phyloP scores from a whole-genome alignment of 768 basidiomycete genomes.

The Phanerochaete carnosa region DNA sequence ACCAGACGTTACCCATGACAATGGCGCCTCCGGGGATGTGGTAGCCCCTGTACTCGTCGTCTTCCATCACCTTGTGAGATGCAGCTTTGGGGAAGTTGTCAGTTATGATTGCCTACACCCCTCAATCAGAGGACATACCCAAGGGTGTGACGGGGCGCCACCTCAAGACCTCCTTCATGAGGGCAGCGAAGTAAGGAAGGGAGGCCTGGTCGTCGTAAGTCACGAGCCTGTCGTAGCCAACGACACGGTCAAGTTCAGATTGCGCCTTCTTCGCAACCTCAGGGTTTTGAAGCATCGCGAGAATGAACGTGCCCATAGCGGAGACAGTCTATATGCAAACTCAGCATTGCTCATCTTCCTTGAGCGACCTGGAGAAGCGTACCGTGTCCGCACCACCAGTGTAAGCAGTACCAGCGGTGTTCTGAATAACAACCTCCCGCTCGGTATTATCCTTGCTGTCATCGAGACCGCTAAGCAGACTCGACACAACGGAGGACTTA shows the following conservation, averaged over 20 bases:
- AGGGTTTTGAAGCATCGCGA: conserved; percentile 63
- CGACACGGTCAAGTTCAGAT: conserved; percentile 56
- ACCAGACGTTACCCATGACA: conserved; percentile 12
- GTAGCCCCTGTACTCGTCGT: conserved; percentile 21
- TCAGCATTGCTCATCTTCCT: background rate
- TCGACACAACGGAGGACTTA: background rate
- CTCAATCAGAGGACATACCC: conserved; percentile 16
- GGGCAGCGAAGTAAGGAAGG: conserved; percentile 55
- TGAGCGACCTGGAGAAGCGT: background rate
- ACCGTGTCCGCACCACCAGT: conserved; percentile 2
- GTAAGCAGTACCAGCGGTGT: conserved; percentile 1
- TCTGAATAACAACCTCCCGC: background rate
- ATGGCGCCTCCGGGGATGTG: conserved; percentile 16
- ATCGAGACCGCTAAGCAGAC: background rate
- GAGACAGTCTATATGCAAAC: conserved; percentile 41
- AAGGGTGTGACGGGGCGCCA: conserved; percentile 37
- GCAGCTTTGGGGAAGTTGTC: conserved; percentile 5
- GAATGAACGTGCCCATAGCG: conserved; percentile 51
- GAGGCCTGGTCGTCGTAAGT: conserved; percentile 47
- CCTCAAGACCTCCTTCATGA: conserved; percentile 41
- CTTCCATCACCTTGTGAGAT: conserved; percentile 19
- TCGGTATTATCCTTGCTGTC: background rate
- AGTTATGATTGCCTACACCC: background rate
- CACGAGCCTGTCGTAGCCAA: conserved; percentile 55
- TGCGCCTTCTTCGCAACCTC: conserved; percentile 54